A percentile compares a stretch with the other conserved stretches of the same genome.
These are phyloP conservation scores for Singerocomus inundabilis DNA, from an alignment of 1,284 basidiomycete species.

Conservation along the genomic window DNA sequence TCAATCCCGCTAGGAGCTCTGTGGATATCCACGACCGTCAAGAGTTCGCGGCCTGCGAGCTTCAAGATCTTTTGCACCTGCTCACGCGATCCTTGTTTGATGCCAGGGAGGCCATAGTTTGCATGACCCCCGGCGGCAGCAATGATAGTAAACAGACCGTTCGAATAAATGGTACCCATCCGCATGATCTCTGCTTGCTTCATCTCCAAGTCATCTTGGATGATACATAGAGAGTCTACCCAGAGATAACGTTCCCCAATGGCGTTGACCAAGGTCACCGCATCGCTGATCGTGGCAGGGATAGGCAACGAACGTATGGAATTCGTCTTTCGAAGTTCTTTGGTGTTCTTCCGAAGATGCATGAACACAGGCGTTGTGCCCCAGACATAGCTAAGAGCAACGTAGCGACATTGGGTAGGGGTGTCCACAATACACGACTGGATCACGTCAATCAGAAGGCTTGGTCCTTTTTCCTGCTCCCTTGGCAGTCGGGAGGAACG, in stretches of 20 bases:
- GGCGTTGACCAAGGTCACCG: constrained; percentile 16
- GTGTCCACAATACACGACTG: constrained; percentile 18
- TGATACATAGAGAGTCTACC: constrained; percentile 27
- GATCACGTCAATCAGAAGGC: constrained; percentile 18
- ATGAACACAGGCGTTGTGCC: constrained; percentile 11
- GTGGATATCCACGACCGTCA: constrained; percentile 12
- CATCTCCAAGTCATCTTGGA: constrained; percentile 21
- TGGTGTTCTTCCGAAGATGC: constrained; percentile 15
- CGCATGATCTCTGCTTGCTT: constrained; percentile 15
- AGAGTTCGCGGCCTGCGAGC: constrained; percentile 6
- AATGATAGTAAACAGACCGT: constrained; percentile 21
- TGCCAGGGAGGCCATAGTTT: constrained; percentile 13
- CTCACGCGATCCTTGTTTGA: constrained; percentile 4
- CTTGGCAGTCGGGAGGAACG: background rate
- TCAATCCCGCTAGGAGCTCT: constrained; percentile 1
- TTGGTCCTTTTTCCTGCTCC: background rate
- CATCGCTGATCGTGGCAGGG: constrained; percentile 22
- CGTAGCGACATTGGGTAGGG: constrained; percentile 17
- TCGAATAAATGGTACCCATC: constrained; percentile 23
- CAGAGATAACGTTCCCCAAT: constrained; percentile 27
- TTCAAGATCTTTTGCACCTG: constrained; percentile 12
- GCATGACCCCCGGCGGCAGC: constrained; percentile 22
- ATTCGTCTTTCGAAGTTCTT: constrained; percentile 6
- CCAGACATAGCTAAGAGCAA: constrained; percentile 27
- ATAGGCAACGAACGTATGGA: constrained; percentile 12